phyloP scores from a whole-genome alignment of 108 stramenopile genomes.

The Epithemia pelagica region DNA sequence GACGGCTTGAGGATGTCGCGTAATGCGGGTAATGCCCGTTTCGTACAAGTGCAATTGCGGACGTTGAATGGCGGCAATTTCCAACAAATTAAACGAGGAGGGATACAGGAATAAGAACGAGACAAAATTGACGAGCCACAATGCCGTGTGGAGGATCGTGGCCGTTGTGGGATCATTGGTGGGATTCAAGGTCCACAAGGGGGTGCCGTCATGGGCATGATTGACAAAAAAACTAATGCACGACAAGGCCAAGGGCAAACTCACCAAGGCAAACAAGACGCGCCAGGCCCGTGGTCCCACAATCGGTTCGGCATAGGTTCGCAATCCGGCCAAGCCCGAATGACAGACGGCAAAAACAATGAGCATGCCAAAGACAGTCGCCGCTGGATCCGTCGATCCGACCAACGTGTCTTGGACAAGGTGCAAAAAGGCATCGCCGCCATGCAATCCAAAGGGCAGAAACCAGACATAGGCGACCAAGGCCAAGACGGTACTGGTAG shows the following conservation, averaged over 20 bases:
- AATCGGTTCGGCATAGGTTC: conserved; percentile 83
- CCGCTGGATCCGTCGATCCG: conserved; percentile 36
- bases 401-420: conserved; percentile 33
- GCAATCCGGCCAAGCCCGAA: conserved; percentile 89
- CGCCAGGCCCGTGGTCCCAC: conserved; percentile 89
- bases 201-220: conserved; percentile 88
- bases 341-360: conserved; percentile 85
- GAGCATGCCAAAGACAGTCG: conserved; percentile 64
- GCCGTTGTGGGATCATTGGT: conserved; percentile 43
- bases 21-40: conserved; percentile 92
- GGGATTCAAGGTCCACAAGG: conserved; percentile 43
- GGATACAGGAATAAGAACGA: conserved; percentile 94
- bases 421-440: conserved; percentile 73
- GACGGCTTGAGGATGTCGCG: conserved; percentile 91
- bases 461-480: conserved; percentile 73
- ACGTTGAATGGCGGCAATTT: conserved; percentile 81
- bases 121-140: conserved; percentile 69
- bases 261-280: conserved; percentile 89
- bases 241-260: conserved; percentile 82
- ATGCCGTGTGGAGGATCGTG: conserved; percentile 43
- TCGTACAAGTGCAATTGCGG: conserved; percentile 91
- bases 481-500: conserved; percentile 61
- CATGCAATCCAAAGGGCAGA: conserved; percentile 48
- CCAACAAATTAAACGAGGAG: conserved; percentile 89
- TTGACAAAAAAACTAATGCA: conserved; percentile 92